A percentile compares a stretch with the other conserved stretches of the same genome.
Conservation (phyloP, 2,329 filamentous ascomycete genomes). For the Aspergillus sp. region DNA sequence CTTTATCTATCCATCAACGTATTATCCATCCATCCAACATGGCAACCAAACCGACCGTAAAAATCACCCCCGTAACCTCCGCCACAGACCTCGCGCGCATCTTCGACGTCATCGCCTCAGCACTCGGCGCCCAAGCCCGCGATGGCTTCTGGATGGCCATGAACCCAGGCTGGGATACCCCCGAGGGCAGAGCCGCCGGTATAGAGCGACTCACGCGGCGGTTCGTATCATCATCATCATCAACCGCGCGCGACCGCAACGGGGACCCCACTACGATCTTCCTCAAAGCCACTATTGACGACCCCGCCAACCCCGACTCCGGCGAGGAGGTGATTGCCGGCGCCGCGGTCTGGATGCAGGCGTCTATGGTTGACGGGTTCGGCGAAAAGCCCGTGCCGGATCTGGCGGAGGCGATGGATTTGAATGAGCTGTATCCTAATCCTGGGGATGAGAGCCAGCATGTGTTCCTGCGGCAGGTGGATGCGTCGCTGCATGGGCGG, state of each 20-base stretch:
- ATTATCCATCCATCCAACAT: too few species aligned
- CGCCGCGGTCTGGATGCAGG: slow-evolving; percentile 57
- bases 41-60: background rate
- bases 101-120: slow-evolving; percentile 12
- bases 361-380: slow-evolving; percentile 49
- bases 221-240: slow-evolving; percentile 33
- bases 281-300: slow-evolving; percentile 53
- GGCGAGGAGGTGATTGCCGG: slow-evolving; percentile 44
- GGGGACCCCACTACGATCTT: slow-evolving; percentile 48
- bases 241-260: slow-evolving; percentile 41
- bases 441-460: slow-evolving; percentile 48
- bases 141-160: slow-evolving; percentile 54
- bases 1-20: too few species aligned
- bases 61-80: slow-evolving; percentile 17
- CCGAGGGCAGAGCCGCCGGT: slow-evolving; percentile 41
- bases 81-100: slow-evolving; percentile 4
- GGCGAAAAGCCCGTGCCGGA: slow-evolving; percentile 40
- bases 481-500: slow-evolving; percentile 39
- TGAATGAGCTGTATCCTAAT: slow-evolving; percentile 46
- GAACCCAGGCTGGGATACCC: slow-evolving; percentile 57
- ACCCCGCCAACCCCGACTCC: background rate
- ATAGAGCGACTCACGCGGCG: slow-evolving; percentile 42
- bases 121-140: slow-evolving; percentile 52
- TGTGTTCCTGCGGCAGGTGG: slow-evolving; percentile 48
- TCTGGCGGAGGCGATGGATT: slow-evolving; percentile 19